Base-by-base conservation (phyloP, 306 rosid species). In the Astragalus membranaceus region DNA sequence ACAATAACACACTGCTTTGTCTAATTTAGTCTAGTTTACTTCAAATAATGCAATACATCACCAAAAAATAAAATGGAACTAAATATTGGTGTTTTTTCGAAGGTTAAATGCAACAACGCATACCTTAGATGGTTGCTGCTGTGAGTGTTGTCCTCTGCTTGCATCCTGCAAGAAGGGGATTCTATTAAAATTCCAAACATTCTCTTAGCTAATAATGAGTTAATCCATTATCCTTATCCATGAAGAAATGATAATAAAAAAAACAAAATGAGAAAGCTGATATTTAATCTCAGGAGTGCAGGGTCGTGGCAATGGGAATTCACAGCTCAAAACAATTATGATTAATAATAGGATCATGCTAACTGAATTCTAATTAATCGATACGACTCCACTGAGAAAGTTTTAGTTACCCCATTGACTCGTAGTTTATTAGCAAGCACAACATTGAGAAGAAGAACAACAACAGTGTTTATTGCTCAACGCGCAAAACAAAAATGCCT, bases 91-190 rank as follows among this genome's bases (percentile, higher is more conserved):
- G 30, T 29, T 16, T 4, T 49, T 37, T 44, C 29, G 8, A 48
- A 10, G 42, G 35, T 44, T 14, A 48, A 42, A 44, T 23, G 20
- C 47, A 23, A 10, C 61, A 64, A 43, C 1, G 51, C 67, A 29
- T 67, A 86, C 97, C 88, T 88, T 86, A 46, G 90, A 69, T 67
- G 88, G 79, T 43, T 77, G 78, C 53, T 85, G 82, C 11, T 39
- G 44, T 39, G 41, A 36, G 8, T 7, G 41, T 7, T 36, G 41
- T 29, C 53, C 72, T 48, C 73, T 67, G 57, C 36, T 69, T 53
- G 7, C 51, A 71, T 75, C 82, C 90, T 84, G 82, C 76, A 74
- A 58, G 14, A 2, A n/a, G 41, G 54, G 52, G 8, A 64, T 20
- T 43, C 26, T 55, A 39, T 52, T 26, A 37, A 37, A 60, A 47